phyloP scores from a whole-genome alignment of 1,284 basidiomycete species.

The Ceratobasidium sp. region DNA sequence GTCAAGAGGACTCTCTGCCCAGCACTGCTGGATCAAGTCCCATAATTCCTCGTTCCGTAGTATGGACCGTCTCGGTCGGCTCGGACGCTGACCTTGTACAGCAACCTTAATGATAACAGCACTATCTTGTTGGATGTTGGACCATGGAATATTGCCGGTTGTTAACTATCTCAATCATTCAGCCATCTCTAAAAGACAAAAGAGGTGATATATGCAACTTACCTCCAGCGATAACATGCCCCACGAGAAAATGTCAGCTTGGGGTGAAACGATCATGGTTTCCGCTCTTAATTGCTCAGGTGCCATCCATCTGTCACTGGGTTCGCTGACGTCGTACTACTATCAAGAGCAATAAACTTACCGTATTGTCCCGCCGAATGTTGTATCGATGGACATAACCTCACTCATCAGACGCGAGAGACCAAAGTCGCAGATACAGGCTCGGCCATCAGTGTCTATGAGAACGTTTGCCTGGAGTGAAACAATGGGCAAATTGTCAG shows the following conservation, averaged over 20 bases:
- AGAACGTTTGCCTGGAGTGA: conserved; percentile 22
- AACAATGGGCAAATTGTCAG: background rate
- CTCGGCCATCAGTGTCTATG: conserved; percentile 4
- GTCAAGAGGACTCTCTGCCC: background rate
- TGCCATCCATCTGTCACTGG: conserved; percentile 16
- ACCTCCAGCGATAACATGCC: conserved; percentile 23
- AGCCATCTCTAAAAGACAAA: too few relatives aligned
- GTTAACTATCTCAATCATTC: background rate
- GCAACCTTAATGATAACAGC: conserved; percentile 12
- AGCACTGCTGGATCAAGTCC: background rate
- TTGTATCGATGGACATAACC: conserved; percentile 1
- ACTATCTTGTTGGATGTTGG: conserved; percentile 17
- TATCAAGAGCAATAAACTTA: background rate
- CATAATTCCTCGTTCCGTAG: background rate
- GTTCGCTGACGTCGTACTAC: background rate
- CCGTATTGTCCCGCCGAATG: conserved; percentile 25
- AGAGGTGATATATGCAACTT: background rate
- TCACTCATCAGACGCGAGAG: conserved; percentile 15
- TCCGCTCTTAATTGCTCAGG: conserved; percentile 27
- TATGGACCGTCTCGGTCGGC: background rate
- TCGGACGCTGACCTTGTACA: conserved; percentile 5
- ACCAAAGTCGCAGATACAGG: conserved; percentile 31
- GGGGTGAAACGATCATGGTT: conserved; percentile 7
- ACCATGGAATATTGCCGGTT: conserved; percentile 14
- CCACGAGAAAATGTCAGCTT: conserved; percentile 30